Evolutionary conservation across 2,329 filamentous ascomycete species (phyloP).

Genomic region (Leptographium wingfieldii): DNA sequence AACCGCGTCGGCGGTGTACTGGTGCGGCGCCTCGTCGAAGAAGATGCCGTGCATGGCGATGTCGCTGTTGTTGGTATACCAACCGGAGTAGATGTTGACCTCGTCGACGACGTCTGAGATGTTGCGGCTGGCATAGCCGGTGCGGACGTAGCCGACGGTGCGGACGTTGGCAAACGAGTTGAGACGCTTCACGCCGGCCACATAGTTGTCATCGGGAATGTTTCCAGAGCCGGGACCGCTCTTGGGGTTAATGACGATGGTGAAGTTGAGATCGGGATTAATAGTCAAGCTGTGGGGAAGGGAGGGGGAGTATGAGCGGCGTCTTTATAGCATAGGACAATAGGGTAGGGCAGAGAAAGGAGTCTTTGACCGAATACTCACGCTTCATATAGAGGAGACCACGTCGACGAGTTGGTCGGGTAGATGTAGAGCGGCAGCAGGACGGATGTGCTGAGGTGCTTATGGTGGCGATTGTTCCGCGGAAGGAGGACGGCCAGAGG

Average conservation of each 20-base stretch:
- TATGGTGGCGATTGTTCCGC: not conserved
- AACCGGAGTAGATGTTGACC: slow-evolving; percentile 2
- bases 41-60: slow-evolving; percentile 6
- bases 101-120: slow-evolving; percentile 2
- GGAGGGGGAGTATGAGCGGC: not conserved
- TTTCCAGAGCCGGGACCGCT: slow-evolving; percentile 5
- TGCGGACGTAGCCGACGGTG: slow-evolving; percentile 6
- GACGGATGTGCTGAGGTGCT: not conserved
- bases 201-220: not conserved
- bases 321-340: not conserved
- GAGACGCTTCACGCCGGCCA: not conserved
- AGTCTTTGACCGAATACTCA: not conserved
- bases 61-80: not conserved
- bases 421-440: slow-evolving; percentile 10
- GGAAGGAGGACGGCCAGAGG: not conserved
- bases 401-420: slow-evolving; percentile 4
- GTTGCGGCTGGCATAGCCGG: slow-evolving; percentile 3
- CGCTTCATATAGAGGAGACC: slow-evolving; percentile 6
- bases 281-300: not conserved
- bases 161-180: not conserved
- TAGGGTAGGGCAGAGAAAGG: not conserved
- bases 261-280: slow-evolving; percentile 6
- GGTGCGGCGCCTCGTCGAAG: slow-evolving; percentile 4
- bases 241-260: slow-evolving; percentile 9
- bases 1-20: slow-evolving; percentile 1